These are phyloP conservation scores for Fusarium brachygibbosum DNA, from an alignment of 2,329 filamentous ascomycete genomes.

Conservation along the genomic window DNA sequence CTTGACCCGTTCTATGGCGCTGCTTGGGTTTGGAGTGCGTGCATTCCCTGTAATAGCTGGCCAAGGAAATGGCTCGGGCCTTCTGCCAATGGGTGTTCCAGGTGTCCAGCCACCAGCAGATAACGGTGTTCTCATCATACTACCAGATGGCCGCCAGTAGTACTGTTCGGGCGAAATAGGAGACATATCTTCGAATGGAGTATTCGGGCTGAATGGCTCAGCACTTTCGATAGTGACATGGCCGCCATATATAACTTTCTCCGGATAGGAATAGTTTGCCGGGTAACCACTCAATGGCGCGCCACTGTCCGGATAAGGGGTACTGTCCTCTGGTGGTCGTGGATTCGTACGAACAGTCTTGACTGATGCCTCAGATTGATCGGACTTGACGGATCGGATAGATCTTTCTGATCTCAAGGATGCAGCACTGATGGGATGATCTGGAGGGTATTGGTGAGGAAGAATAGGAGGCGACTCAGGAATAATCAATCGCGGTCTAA, in stretches of 20 bases:
- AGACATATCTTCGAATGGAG: slow-evolving; percentile 40
- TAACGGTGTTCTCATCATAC: slow-evolving; percentile 28
- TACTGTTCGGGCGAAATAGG: slow-evolving; percentile 36
- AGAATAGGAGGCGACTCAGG: slow-evolving; percentile 41
- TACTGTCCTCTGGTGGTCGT: slow-evolving; percentile 51
- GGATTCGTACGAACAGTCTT: slow-evolving; percentile 47
- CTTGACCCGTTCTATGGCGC: background rate
- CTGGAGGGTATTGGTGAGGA: slow-evolving; percentile 8
- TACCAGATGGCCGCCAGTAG: slow-evolving; percentile 39
- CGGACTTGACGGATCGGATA: slow-evolving; percentile 38
- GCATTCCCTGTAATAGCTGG: slow-evolving; percentile 19
- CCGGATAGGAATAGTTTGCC: slow-evolving; percentile 10
- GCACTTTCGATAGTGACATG: slow-evolving; percentile 30
- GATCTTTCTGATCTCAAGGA: slow-evolving; percentile 45
- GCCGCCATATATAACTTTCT: slow-evolving; percentile 43
- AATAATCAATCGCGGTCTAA: slow-evolving; percentile 50
- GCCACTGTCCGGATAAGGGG: slow-evolving; percentile 48
- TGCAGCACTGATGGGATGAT: slow-evolving; percentile 32
- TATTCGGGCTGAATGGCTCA: slow-evolving; percentile 33
- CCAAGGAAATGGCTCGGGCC: slow-evolving; percentile 44
- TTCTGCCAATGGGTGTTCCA: slow-evolving; percentile 36
- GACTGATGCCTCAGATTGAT: slow-evolving; percentile 41
- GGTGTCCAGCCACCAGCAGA: slow-evolving; percentile 16
- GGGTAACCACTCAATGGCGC: slow-evolving; percentile 44
- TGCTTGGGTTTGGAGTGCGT: background rate